phyloP scores from a whole-genome alignment of 345 rosid genomes.

The Sonneratia alba region DNA sequence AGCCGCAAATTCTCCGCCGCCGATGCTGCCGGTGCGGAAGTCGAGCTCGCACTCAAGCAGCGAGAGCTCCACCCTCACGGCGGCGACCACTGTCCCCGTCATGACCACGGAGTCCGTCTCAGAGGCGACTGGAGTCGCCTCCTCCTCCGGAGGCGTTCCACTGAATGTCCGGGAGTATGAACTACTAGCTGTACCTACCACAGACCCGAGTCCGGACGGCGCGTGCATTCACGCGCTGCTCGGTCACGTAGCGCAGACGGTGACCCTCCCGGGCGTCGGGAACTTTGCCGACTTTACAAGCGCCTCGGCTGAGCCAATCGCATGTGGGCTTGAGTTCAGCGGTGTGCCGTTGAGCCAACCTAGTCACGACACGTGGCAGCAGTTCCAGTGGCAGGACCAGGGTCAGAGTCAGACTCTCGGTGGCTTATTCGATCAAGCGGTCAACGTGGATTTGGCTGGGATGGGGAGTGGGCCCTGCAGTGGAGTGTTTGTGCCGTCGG shows the following conservation, averaged over 20 bases:
- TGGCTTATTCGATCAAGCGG: constrained; percentile 1
- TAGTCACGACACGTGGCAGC: background rate
- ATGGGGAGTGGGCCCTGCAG: background rate
- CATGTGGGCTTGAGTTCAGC: background rate
- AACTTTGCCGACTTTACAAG: background rate
- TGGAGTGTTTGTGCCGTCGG: constrained; percentile 1
- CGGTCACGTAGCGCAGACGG: background rate
- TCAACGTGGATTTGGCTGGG: background rate
- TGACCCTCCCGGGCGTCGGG: background rate
- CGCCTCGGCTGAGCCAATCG: background rate
- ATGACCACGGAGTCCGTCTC: background rate
- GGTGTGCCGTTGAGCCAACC: background rate
- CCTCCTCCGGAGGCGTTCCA: background rate
- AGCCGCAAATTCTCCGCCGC: background rate
- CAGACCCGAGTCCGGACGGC: background rate
- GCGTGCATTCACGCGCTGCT: background rate
- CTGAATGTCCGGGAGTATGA: background rate
- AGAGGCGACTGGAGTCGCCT: background rate
- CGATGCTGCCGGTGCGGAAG: background rate
- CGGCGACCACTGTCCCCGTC: background rate
- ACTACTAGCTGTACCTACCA: background rate
- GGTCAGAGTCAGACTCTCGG: background rate
- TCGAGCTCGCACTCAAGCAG: background rate
- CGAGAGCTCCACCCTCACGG: constrained; percentile 6
- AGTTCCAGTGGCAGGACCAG: background rate